Conservation (phyloP, 805 yeast genomes). For the Pichia sporocuriosa region DNA sequence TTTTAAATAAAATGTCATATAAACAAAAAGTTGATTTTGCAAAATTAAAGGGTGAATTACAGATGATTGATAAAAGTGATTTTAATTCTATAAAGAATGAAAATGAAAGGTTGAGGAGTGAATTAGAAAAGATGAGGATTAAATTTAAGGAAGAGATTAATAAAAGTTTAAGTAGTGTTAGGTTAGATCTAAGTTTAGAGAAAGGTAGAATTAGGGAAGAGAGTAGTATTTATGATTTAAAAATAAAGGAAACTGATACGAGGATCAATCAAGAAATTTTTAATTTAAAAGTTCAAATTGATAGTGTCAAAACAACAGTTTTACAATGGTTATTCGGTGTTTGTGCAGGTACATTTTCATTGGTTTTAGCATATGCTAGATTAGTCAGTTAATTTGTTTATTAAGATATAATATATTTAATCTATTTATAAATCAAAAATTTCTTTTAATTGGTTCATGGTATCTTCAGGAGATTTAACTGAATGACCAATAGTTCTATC, state of each 20-base stretch:
- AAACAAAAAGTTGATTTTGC: constrained; percentile 97
- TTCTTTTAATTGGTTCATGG: constrained; percentile 79
- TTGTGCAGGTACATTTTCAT: constrained; percentile 95
- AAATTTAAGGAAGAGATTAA: constrained; percentile 86
- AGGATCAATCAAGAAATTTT: constrained; percentile 93
- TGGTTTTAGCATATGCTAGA: constrained; percentile 86
- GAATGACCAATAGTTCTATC: constrained; percentile 94
- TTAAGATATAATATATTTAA: not conserved
- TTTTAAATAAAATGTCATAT: constrained; percentile 75
- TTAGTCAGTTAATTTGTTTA: constrained; percentile 35
- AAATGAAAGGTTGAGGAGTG: constrained; percentile 76
- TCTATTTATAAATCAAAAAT: constrained; percentile 47
- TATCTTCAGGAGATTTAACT: constrained; percentile 83
- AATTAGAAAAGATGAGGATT: constrained; percentile 79
- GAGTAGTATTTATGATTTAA: constrained; percentile 83
- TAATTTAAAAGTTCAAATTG: constrained; percentile 92
- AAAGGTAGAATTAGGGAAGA: constrained; percentile 96
- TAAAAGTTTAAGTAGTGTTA: constrained; percentile 81
- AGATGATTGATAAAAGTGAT: constrained; percentile 81
- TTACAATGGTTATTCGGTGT: constrained; percentile 99
- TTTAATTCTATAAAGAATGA: constrained; percentile 77
- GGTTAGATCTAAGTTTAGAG: constrained; percentile 85
- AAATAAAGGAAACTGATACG: constrained; percentile 91
- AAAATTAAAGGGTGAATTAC: constrained; percentile 85
- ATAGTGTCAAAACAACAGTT: constrained; percentile 91